Conservation (phyloP, 139 green algal species). For the Dunaliella primolecta region DNA sequence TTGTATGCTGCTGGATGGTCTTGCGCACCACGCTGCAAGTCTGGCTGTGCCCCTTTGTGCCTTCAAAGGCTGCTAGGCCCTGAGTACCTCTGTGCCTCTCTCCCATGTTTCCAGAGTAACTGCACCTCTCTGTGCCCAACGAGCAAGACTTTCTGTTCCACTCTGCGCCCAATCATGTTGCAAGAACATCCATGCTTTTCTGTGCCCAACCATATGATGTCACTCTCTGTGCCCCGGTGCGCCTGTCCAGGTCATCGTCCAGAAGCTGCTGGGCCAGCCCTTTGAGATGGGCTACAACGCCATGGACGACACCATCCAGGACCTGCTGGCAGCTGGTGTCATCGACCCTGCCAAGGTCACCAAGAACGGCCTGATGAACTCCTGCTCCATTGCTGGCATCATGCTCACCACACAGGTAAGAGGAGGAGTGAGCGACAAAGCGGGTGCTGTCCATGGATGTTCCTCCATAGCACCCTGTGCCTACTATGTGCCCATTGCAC, state of each 20-base stretch:
- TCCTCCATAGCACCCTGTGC: neutral
- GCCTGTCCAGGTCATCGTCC: constrained; percentile 83
- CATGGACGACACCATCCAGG: constrained; percentile 52
- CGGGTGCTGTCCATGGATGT: neutral
- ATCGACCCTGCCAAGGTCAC: constrained; percentile 98
- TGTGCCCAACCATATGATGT: no score
- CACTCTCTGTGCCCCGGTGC: no score
- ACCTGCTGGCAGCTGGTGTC: constrained; percentile 85
- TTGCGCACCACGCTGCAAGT: no score
- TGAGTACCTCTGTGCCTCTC: no score
- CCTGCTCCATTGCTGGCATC: constrained; percentile 94
- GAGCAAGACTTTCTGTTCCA: no score
- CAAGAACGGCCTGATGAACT: constrained; percentile 85
- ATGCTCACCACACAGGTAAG: constrained; percentile 94
- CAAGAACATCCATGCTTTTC: no score
- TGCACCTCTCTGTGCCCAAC: no score
- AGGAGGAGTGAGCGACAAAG: neutral
- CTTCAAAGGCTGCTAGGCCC: no score
- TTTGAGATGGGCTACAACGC: constrained; percentile 93
- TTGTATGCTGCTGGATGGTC: no score
- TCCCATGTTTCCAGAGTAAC: no score
- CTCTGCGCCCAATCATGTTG: no score
- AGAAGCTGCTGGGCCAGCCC: constrained; percentile 77
- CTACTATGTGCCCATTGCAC: neutral
- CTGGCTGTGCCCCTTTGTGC: no score